These are phyloP conservation scores for Penicillium sp. DNA, from an alignment of 2,329 filamentous ascomycete species.

Conservation along the genomic window DNA sequence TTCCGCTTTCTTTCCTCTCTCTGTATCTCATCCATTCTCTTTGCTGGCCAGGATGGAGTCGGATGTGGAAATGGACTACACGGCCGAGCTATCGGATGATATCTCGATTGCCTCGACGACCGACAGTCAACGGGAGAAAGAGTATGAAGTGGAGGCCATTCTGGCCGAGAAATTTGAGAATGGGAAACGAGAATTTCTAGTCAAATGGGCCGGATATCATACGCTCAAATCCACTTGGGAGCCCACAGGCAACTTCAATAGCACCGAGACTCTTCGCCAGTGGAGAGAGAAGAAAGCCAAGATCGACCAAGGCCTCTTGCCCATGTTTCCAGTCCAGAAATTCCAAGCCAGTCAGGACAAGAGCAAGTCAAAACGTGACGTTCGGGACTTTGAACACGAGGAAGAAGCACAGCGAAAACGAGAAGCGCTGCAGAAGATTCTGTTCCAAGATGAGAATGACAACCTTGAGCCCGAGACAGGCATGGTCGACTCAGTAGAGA, in stretches of 20 bases:
- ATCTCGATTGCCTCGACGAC: conserved; percentile 55
- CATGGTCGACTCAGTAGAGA: no score
- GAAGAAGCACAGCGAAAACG: conserved; percentile 23
- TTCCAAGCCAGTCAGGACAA: conserved; percentile 23
- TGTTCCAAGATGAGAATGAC: not conserved
- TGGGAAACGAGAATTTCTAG: conserved; percentile 48
- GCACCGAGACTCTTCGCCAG: conserved; percentile 35
- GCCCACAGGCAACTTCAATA: conserved; percentile 39
- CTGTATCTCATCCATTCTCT: no score
- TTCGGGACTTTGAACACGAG: conserved; percentile 17
- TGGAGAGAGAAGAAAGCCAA: conserved; percentile 37
- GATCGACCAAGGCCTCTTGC: conserved; percentile 27
- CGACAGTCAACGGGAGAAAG: conserved; percentile 40
- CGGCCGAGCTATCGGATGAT: conserved; percentile 39
- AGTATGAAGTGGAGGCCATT: conserved; percentile 53
- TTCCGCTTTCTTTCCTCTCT: no score
- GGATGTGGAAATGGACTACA: conserved; percentile 12
- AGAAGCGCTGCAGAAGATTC: conserved; percentile 1
- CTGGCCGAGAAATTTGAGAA: conserved; percentile 42
- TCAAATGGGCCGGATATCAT: conserved; percentile 59
- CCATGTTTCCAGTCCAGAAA: conserved; percentile 29
- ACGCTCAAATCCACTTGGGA: conserved; percentile 54
- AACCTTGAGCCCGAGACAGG: not conserved
- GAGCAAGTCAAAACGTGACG: no score
- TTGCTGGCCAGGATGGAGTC: conserved; percentile 6